Conservation (phyloP, 1,139 yeast genomes). For the Pneumocystis oryctolagi region DNA sequence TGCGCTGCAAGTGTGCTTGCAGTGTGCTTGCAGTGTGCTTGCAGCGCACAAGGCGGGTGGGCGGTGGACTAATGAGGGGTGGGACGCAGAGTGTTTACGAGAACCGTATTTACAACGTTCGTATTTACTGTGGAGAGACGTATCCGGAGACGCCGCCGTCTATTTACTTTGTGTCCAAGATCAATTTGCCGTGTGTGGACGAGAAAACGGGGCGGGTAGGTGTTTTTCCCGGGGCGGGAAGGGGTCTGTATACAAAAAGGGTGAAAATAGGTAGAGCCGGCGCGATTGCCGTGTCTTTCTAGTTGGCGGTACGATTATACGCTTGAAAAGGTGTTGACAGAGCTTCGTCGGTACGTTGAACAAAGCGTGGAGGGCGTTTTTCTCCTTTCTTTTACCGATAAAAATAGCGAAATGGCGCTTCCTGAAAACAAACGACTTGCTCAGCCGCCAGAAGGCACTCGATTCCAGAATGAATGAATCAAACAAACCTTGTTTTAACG, state of each 20-base stretch:
- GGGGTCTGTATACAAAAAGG: too few species aligned
- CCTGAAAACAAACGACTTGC: slow-evolving; percentile 68
- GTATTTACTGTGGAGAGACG: slow-evolving; percentile 62
- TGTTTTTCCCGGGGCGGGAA: too few species aligned
- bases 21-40: too few species aligned
- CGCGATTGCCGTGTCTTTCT: slow-evolving; percentile 53
- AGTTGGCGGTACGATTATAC: slow-evolving; percentile 81
- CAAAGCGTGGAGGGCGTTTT: too few species aligned
- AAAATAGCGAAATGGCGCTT: slow-evolving; percentile 55
- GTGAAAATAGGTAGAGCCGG: too few species aligned
- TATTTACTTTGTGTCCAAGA: slow-evolving; percentile 63
- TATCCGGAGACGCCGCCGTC: slow-evolving; percentile 85
- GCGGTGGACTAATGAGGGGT: not conserved
- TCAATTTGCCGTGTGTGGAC: slow-evolving; percentile 84
- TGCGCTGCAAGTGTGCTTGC: too few species aligned
- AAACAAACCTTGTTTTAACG: too few species aligned
- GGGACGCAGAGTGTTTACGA: slow-evolving; percentile 52
- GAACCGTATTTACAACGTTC: slow-evolving; percentile 77
- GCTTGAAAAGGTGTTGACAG: slow-evolving; percentile 82
- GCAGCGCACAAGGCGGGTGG: too few species aligned
- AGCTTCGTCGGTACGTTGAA: slow-evolving; percentile 44
- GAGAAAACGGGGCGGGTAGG: slow-evolving; percentile 39
- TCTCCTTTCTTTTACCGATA: slow-evolving; percentile 1
- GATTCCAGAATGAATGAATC: not conserved
- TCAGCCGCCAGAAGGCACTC: slow-evolving; percentile 79